Base-by-base conservation (phyloP, 1,284 basidiomycete genomes). In the Cryptococcus sp. region DNA sequence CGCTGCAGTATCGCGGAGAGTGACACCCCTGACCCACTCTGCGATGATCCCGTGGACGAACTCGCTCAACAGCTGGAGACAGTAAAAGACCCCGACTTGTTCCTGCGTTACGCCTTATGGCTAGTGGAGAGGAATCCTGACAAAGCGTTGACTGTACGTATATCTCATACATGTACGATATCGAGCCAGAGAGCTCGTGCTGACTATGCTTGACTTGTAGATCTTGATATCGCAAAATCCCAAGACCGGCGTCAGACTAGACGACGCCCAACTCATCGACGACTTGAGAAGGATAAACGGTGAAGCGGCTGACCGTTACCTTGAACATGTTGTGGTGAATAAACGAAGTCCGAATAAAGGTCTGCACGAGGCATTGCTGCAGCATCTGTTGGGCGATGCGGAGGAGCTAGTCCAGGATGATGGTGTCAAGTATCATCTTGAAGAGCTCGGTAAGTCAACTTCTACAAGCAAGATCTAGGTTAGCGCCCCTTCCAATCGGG, bases 71-170 rank as follows among this genome's bases (percentile, higher is more conserved):
- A 91, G 16, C 79, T 95, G 3, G 83, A 78, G 34, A 82, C 81
- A 54, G 85, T 83, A 62, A 81, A 83, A 44, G 86, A 90, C 68
- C 82, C 84, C 23, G 72, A 79, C 5, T 68, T 91, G 47, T 84
- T 86, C 3, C 85, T 87, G 58, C 82, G 84, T 52, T 93, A 91
- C 84, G 88, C 84, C 0, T 75, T 91, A 5, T 95, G 93, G 93
- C 76, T 97, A 22, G 82, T 86, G 0, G 83, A 83, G 64, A 83
- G 83, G 25, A 85, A 90, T 72, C 79, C 84, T 0, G 85, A 87
- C 19, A 83, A 84, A 40, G 91, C 87, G 1, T 72, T 95, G 38
- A 85, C 86, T 79, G 91, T 91, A 64, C 51, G 78, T 69, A 46
- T 17, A 25, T 50, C 29, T 44, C 44, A 50, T 26, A n/a, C 22